A percentile compares a stretch with the other conserved stretches of the same genome.
These are phyloP conservation scores for Cynara cardunculus DNA, from an alignment of 129 eudicot species.

Conservation along the genomic window DNA sequence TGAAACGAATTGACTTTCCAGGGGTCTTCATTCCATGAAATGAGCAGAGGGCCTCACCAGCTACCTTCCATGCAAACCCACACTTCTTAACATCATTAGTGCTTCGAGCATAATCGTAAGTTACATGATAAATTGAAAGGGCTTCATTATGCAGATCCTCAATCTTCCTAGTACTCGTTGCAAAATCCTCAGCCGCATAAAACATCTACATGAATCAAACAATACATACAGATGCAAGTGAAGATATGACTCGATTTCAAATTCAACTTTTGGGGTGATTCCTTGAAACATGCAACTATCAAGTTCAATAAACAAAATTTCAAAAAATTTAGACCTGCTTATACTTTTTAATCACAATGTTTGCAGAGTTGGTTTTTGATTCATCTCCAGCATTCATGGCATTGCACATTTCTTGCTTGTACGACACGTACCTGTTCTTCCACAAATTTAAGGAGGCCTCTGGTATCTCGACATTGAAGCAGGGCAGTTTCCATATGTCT, in stretches of 20 bases:
- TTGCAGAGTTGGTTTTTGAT: too few species aligned
- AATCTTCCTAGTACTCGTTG: constrained; percentile 32
- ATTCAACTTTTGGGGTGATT: neutral
- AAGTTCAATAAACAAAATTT: too few species aligned
- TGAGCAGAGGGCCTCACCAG: constrained; percentile 61
- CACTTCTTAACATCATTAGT: constrained; percentile 32
- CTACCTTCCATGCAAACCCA: constrained; percentile 85
- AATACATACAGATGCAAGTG: neutral
- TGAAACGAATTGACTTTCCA: constrained; percentile 28
- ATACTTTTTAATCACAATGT: too few species aligned
- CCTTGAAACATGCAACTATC: too few species aligned
- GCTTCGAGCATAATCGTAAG: constrained; percentile 42
- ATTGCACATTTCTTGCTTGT: too few species aligned
- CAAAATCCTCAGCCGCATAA: constrained; percentile 28
- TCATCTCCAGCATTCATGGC: too few species aligned
- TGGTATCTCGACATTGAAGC: constrained; percentile 48
- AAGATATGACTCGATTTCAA: neutral
- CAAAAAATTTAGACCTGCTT: too few species aligned
- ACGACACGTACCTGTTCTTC: constrained; percentile 36
- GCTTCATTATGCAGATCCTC: constrained; percentile 52
- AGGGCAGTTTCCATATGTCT: constrained; percentile 54
- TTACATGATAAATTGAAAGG: constrained; percentile 47
- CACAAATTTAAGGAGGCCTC: constrained; percentile 25
- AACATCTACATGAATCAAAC: constrained; percentile 19
- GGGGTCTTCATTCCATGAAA: constrained; percentile 23